Percentiles rank a stretch among this genome's conserved stretches.
Evolutionary conservation across 805 yeast genomes (phyloP).

Genomic region (Barnettozyma botsteinii): DNA sequence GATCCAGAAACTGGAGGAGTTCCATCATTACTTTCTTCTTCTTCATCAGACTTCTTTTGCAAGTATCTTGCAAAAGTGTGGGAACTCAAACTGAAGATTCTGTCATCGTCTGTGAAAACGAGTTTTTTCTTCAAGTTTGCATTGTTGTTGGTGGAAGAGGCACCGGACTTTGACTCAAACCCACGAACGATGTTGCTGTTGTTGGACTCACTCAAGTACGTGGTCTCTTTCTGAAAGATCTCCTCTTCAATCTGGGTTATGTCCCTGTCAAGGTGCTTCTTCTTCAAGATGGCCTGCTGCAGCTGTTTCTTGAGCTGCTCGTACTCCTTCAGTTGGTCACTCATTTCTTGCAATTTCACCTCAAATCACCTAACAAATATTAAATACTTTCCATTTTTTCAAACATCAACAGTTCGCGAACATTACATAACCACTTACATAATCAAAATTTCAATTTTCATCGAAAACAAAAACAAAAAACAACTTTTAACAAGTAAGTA

Average conservation of each 20-base stretch:
- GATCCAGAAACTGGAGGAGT: constrained; percentile 15
- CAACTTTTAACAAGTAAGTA: too few relatives aligned
- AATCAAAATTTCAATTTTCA: neutral
- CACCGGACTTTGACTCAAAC: constrained; percentile 59
- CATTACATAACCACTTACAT: neutral
- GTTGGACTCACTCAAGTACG: constrained; percentile 65
- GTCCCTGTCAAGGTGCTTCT: constrained; percentile 59
- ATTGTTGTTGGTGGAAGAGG: constrained; percentile 39
- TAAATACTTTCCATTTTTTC: too few relatives aligned
- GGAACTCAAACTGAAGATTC: constrained; percentile 74
- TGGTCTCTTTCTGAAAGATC: constrained; percentile 71
- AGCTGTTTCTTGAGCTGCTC: constrained; percentile 61
- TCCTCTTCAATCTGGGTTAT: constrained; percentile 65
- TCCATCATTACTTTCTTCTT: constrained; percentile 23
- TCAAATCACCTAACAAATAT: too few relatives aligned
- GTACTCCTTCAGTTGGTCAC: constrained; percentile 40
- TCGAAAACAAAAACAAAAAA: neutral
- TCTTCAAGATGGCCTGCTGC: constrained; percentile 53
- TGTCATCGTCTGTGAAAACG: constrained; percentile 63
- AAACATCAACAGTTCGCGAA: neutral
- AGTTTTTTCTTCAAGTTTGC: constrained; percentile 37
- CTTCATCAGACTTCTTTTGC: constrained; percentile 40
- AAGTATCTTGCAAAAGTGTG: constrained; percentile 60
- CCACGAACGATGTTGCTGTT: constrained; percentile 86
- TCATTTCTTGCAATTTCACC: constrained; percentile 1